These are phyloP conservation scores for Aspergillus chevalieri DNA, from an alignment of 2,329 filamentous ascomycete species.

Conservation along the genomic window DNA sequence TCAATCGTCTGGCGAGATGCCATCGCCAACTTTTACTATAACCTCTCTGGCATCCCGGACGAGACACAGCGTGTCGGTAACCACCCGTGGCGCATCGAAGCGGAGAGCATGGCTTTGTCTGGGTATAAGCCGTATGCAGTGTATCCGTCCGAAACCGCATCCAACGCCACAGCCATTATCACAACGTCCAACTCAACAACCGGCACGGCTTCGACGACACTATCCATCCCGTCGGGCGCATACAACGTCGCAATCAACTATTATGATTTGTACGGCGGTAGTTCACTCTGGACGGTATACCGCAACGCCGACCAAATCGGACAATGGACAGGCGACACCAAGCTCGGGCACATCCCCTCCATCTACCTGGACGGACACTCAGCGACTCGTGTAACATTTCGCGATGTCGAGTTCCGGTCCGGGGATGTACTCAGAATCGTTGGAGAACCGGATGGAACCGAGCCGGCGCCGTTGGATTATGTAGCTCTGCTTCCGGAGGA, in stretches of 20 bases:
- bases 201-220: constrained; percentile 43
- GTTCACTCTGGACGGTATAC: constrained; percentile 50
- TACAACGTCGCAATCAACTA: constrained; percentile 49
- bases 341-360: constrained; percentile 53
- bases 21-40: constrained; percentile 59
- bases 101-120: constrained; percentile 57
- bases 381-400: constrained; percentile 57
- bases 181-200: constrained; percentile 48
- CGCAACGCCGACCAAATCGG: constrained; percentile 51
- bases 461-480: constrained; percentile 63
- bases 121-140: constrained; percentile 53
- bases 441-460: constrained; percentile 53
- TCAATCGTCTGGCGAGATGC: constrained; percentile 65
- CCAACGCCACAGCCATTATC: constrained; percentile 50
- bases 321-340: constrained; percentile 55
- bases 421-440: constrained; percentile 52
- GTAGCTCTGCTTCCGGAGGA: constrained; percentile 55
- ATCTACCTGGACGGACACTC: constrained; percentile 60
- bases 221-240: neutral
- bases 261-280: constrained; percentile 57
- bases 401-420: constrained; percentile 42
- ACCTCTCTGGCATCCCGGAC: constrained; percentile 57
- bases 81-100: constrained; percentile 63
- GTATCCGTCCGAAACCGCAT: constrained; percentile 56
- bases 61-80: constrained; percentile 50